Conservation (phyloP, 2,329 filamentous ascomycete genomes). For the Neurospora crassa region DNA sequence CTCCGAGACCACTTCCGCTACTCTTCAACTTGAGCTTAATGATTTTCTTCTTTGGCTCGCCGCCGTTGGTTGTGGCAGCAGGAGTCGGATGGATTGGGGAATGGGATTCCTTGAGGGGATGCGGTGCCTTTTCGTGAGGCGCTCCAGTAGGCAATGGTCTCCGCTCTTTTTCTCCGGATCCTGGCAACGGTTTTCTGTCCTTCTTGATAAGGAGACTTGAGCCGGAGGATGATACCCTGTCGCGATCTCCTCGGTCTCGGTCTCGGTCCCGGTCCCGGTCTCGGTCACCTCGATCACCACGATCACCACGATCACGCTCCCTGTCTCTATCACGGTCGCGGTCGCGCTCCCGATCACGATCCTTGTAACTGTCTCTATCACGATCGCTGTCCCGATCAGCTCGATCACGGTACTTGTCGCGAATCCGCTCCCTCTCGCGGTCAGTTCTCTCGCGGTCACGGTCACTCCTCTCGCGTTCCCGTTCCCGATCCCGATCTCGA, state of each 20-base stretch:
- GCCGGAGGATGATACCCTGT: neutral
- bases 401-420: neutral
- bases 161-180: neutral
- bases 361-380: neutral
- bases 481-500: neutral
- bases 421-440: neutral
- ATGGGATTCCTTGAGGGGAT: neutral
- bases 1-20: neutral
- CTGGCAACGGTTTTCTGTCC: conserved; percentile 15
- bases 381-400: neutral
- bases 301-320: neutral
- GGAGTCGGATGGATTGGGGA: neutral
- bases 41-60: conserved; percentile 9
- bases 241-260: neutral
- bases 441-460: neutral
- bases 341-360: neutral
- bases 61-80: conserved; percentile 1
- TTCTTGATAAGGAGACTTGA: conserved; percentile 8
- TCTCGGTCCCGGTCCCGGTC: neutral
- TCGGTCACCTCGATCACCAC: neutral
- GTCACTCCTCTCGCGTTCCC: neutral
- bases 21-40: conserved; percentile 18
- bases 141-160: neutral
- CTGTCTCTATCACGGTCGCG: conserved; percentile 1
- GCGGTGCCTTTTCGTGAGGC: neutral